phyloP scores from a whole-genome alignment of 106 monocot species.

The Amphibolis antarctica region DNA sequence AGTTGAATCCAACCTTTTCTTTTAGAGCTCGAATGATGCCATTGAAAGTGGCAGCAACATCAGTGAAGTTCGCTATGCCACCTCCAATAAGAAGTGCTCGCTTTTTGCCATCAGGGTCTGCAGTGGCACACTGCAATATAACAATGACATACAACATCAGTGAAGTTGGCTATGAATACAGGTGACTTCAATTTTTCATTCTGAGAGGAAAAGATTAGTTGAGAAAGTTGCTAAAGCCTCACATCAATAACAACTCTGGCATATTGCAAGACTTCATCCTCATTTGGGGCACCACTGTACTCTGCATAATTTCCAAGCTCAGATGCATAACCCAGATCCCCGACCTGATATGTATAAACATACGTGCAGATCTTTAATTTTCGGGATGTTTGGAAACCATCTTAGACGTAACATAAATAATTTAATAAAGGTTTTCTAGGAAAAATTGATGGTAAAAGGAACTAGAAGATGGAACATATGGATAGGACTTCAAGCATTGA shows the following conservation, averaged over 20 bases:
- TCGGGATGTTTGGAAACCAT: not conserved
- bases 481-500: not conserved
- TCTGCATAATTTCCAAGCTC: constrained; percentile 36
- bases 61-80: constrained; percentile 97
- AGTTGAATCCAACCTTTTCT: constrained; percentile 50
- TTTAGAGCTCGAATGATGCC: constrained; percentile 84
- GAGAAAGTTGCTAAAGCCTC: not conserved
- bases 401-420: not conserved
- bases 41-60: constrained; percentile 85
- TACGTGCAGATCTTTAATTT: not conserved
- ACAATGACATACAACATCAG: too few relatives aligned
- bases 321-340: constrained; percentile 30
- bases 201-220: not conserved
- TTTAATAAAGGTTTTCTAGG: not conserved
- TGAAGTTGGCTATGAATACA: not conserved
- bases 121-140: constrained; percentile 61
- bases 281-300: constrained; percentile 35
- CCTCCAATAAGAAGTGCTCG: constrained; percentile 93
- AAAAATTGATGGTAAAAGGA: too few relatives aligned
- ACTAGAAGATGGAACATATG: too few relatives aligned
- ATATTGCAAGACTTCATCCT: constrained; percentile 34
- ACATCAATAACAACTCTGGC: constrained; percentile 33
- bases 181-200: not conserved
- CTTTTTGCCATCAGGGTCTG: constrained; percentile 83
- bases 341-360: constrained; percentile 6